A percentile compares a stretch with the other conserved stretches of the same genome.
These are phyloP conservation scores for Panicum hallii DNA, from an alignment of 202 grass and related monocot species.

Conservation along the genomic window DNA sequence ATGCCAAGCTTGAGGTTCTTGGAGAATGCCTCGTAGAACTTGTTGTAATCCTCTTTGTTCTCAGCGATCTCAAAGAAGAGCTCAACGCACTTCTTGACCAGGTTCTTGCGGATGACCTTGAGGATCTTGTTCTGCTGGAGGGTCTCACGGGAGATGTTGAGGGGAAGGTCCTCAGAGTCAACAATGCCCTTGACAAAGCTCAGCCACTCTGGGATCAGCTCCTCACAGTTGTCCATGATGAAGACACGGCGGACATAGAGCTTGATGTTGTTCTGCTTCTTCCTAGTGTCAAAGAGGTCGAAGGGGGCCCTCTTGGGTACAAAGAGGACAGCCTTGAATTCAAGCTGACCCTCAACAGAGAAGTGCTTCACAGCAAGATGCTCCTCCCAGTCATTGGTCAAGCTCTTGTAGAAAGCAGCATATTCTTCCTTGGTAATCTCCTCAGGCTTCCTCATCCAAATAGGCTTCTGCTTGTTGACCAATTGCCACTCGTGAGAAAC, in stretches of 20 bases:
- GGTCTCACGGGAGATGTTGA: constrained; percentile 47
- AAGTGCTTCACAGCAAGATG: constrained; percentile 95
- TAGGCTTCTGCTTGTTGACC: constrained; percentile 95
- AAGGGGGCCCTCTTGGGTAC: background rate
- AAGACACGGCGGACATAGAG: too few species aligned
- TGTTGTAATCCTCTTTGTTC: constrained; percentile 98
- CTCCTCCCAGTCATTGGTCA: constrained; percentile 97
- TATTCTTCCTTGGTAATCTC: constrained; percentile 98
- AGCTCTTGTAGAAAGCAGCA: constrained; percentile 89
- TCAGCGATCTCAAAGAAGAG: constrained; percentile 96
- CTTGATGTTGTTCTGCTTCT: too few species aligned
- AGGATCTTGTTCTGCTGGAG: constrained; percentile 99
- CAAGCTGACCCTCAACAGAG: constrained; percentile 95
- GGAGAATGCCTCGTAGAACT: constrained; percentile 96
- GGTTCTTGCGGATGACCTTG: constrained; percentile 93
- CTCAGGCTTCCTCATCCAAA: constrained; percentile 99
- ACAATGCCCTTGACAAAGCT: too few species aligned
- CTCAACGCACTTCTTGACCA: constrained; percentile 93
- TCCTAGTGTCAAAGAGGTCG: too few species aligned
- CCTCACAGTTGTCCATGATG: too few species aligned
- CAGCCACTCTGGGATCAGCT: too few species aligned
- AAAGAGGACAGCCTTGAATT: constrained; percentile 93
- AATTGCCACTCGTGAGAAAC: constrained; percentile 90
- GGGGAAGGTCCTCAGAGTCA: too few species aligned
- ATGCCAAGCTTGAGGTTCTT: constrained; percentile 96